Conservation (phyloP, 1,284 basidiomycete species). For the Sparassis latifolia region DNA sequence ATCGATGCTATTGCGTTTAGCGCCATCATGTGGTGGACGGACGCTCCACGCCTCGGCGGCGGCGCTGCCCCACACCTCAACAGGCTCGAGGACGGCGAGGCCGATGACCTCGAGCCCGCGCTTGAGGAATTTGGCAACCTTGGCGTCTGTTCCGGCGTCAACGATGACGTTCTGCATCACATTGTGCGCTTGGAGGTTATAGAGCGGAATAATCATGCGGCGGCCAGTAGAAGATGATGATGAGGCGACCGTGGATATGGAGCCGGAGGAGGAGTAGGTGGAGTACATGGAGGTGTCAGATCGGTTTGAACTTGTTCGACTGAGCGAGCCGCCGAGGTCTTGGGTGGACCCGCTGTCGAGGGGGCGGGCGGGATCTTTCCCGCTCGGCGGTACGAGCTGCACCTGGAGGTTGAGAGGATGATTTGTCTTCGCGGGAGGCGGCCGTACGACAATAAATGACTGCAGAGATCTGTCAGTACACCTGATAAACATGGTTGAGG, state of each 20-base stretch:
- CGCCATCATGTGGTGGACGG: slow-evolving; percentile 18
- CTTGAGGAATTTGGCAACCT: slow-evolving; percentile 86
- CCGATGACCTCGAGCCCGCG: slow-evolving; percentile 80
- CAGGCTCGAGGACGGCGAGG: slow-evolving; percentile 71
- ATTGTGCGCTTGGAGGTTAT: slow-evolving; percentile 90
- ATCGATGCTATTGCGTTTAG: slow-evolving; percentile 33
- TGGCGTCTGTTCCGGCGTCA: slow-evolving; percentile 91
- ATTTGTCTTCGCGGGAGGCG: slow-evolving; percentile 76
- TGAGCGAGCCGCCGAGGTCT: slow-evolving; percentile 30
- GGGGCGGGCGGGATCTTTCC: slow-evolving; percentile 35
- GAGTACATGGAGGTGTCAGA: slow-evolving; percentile 46
- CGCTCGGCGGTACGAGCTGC: slow-evolving; percentile 77
- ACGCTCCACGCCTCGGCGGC: slow-evolving; percentile 11
- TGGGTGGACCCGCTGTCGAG: slow-evolving; percentile 33
- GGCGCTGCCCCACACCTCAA: slow-evolving; percentile 62
- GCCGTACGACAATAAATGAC: slow-evolving; percentile 84
- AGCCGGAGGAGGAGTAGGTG: slow-evolving; percentile 35
- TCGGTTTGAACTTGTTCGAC: slow-evolving; percentile 35
- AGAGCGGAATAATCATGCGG: slow-evolving; percentile 85
- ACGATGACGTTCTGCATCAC: slow-evolving; percentile 88
- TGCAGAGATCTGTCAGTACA: slow-evolving; percentile 24
- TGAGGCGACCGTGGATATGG: slow-evolving; percentile 43
- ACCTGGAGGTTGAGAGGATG: slow-evolving; percentile 92
- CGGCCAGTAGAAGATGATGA: slow-evolving; percentile 43
- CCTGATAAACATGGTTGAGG: neutral